A percentile compares a stretch with the other conserved stretches of the same genome.
Conservation (phyloP, 805 yeast genomes). For the Soucietia sequanensis region DNA sequence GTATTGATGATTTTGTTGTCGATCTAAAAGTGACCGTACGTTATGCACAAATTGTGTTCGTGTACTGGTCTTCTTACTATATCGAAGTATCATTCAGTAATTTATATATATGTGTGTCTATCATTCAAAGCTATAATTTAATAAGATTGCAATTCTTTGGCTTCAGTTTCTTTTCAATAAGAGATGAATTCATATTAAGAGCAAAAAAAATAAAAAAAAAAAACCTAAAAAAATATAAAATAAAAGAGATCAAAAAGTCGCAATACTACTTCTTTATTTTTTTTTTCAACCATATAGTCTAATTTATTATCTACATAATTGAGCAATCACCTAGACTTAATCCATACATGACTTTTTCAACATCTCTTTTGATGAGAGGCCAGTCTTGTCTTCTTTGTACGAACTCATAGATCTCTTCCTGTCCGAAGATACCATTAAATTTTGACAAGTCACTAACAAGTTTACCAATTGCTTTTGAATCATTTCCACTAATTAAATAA, state of each 20-base stretch:
- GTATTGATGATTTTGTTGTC: too few relatives aligned
- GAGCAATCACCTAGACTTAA: conserved; percentile 76
- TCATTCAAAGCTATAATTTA: conserved; percentile 1
- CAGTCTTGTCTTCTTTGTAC: conserved; percentile 88
- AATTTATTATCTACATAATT: conserved; percentile 37
- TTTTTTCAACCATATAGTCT: neutral
- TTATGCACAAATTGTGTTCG: too few relatives aligned
- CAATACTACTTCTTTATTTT: too few relatives aligned
- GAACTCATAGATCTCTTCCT: conserved; percentile 92
- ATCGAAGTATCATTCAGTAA: too few relatives aligned
- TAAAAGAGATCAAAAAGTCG: neutral
- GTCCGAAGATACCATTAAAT: conserved; percentile 85
- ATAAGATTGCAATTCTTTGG: conserved; percentile 6
- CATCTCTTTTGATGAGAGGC: conserved; percentile 70
- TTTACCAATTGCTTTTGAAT: conserved; percentile 81
- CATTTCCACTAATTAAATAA: conserved; percentile 66
- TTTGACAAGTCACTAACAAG: conserved; percentile 79
- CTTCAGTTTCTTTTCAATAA: neutral
- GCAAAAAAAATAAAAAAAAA: too few relatives aligned
- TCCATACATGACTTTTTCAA: conserved; percentile 95
- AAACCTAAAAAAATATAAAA: too few relatives aligned
- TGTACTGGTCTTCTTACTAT: too few relatives aligned
- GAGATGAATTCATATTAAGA: too few relatives aligned
- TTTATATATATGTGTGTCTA: too few relatives aligned
- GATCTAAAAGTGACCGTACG: too few relatives aligned